These are phyloP conservation scores for Rubroboletus pulcherrimus DNA, from an alignment of 768 basidiomycete species.

Conservation along the genomic window DNA sequence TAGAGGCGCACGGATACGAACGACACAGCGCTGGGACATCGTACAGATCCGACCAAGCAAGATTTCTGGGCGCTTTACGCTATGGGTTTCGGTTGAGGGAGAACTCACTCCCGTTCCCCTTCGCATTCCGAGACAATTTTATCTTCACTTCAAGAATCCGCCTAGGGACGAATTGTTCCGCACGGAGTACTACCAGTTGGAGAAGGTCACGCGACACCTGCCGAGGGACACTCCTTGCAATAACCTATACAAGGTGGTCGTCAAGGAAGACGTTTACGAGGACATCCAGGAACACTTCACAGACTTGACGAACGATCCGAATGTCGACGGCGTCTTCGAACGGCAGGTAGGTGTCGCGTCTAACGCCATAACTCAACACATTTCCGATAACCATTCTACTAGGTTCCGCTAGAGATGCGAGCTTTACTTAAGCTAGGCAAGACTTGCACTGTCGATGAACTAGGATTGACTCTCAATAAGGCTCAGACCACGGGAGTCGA, in stretches of 20 bases:
- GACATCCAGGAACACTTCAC: constrained; percentile 89
- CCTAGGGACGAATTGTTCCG: constrained; percentile 66
- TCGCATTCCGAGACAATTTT: constrained; percentile 88
- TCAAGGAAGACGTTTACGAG: constrained; percentile 79
- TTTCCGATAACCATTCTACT: not conserved
- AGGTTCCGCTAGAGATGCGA: constrained; percentile 83
- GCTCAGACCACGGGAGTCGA: constrained; percentile 84
- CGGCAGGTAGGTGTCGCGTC: constrained; percentile 57
- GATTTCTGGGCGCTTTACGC: constrained; percentile 73
- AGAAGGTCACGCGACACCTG: constrained; percentile 71
- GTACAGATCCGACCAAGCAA: constrained; percentile 81
- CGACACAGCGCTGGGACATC: constrained; percentile 83
- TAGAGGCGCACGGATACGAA: constrained; percentile 51
- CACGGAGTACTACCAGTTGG: constrained; percentile 61
- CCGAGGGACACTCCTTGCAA: constrained; percentile 74
- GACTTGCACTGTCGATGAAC: constrained; percentile 66
- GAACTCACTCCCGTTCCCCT: constrained; percentile 78
- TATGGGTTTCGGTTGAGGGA: constrained; percentile 85
- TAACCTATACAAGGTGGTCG: constrained; percentile 79
- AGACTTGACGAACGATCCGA: constrained; percentile 88
- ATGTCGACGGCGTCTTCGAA: constrained; percentile 94
- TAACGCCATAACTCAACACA: not conserved
- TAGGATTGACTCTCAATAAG: constrained; percentile 69
- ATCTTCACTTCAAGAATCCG: constrained; percentile 79
- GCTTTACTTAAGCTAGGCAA: constrained; percentile 82